A percentile compares a stretch with the other conserved stretches of the same genome.
These are phyloP conservation scores for Combretum micranthum DNA, from an alignment of 345 rosid genomes.

Conservation along the genomic window DNA sequence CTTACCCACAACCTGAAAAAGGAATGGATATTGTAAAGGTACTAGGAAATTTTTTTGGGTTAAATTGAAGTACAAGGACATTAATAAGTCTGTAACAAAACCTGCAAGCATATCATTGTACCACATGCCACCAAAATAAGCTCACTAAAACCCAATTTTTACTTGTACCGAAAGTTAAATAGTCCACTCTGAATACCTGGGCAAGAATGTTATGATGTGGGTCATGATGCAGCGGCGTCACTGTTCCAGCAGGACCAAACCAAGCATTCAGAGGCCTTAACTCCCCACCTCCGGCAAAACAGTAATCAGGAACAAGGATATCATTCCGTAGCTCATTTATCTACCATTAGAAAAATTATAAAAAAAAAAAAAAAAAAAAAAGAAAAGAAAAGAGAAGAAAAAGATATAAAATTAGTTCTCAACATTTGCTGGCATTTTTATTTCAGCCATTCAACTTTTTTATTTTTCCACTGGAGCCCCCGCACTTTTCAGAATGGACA, in stretches of 20 bases:
- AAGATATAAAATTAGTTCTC: background rate
- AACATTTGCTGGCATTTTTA: too few species aligned
- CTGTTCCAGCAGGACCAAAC: constrained; percentile 96
- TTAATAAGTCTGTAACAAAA: background rate
- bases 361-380: constrained; percentile 11
- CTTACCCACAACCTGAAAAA: constrained; percentile 78
- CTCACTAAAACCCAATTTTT: too few species aligned
- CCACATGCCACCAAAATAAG: background rate
- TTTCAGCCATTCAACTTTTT: too few species aligned
- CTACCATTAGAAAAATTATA: constrained; percentile 33
- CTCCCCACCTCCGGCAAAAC: constrained; percentile 93
- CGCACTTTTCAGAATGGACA: too few species aligned
- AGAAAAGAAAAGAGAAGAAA: background rate
- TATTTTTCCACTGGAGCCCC: too few species aligned
- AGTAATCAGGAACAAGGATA: constrained; percentile 86
- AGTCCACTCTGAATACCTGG: constrained; percentile 42
- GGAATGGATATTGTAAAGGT: constrained; percentile 7
- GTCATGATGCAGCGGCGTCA: constrained; percentile 96
- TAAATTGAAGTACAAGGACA: background rate
- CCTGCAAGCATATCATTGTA: background rate
- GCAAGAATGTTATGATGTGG: constrained; percentile 96
- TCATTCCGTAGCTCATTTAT: constrained; percentile 77
- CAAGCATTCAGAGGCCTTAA: constrained; percentile 83
- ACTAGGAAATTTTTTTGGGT: background rate
- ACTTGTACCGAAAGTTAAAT: too few species aligned